Evolutionary conservation across 2,329 filamentous ascomycete genomes (phyloP).

Genomic region (Rhynchosporium secalis): DNA sequence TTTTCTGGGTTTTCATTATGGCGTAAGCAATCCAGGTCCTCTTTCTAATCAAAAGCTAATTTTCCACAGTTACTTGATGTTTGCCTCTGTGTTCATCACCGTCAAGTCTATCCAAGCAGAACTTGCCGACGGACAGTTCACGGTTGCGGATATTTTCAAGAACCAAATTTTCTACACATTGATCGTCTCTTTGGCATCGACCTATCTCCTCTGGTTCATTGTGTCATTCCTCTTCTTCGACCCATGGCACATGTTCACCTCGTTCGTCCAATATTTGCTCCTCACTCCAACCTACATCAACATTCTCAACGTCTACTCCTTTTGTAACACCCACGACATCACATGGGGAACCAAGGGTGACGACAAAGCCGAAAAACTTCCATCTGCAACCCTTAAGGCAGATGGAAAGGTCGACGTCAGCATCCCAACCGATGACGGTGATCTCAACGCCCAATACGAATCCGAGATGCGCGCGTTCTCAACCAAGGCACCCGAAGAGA

Average conservation of each 20-base stretch:
- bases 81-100: conserved; percentile 92
- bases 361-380: conserved; percentile 89
- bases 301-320: conserved; percentile 97
- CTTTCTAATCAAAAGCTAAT: conserved; percentile 18
- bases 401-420: conserved; percentile 92
- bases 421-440: conserved; percentile 84
- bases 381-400: conserved; percentile 84
- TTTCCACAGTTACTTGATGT: conserved; percentile 73
- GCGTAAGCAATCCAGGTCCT: conserved; percentile 54
- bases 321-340: conserved; percentile 97
- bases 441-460: conserved; percentile 94
- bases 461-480: conserved; percentile 74
- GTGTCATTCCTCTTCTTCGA: conserved; percentile 94
- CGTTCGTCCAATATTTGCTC: conserved; percentile 89
- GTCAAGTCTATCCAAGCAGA: conserved; percentile 80
- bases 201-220: conserved; percentile 89
- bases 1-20: conserved; percentile 97
- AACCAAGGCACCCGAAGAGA: conserved; percentile 72
- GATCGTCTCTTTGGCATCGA: conserved; percentile 88
- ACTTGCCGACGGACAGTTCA: conserved; percentile 63
- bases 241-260: conserved; percentile 99
- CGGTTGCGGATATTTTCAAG: conserved; percentile 71
- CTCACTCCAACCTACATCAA: conserved; percentile 97
- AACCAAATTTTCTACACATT: conserved; percentile 91
- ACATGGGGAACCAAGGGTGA: conserved; percentile 98